Evolutionary conservation across 306 rosid genomes (phyloP).

Genomic region (Carpinus fangiana): DNA sequence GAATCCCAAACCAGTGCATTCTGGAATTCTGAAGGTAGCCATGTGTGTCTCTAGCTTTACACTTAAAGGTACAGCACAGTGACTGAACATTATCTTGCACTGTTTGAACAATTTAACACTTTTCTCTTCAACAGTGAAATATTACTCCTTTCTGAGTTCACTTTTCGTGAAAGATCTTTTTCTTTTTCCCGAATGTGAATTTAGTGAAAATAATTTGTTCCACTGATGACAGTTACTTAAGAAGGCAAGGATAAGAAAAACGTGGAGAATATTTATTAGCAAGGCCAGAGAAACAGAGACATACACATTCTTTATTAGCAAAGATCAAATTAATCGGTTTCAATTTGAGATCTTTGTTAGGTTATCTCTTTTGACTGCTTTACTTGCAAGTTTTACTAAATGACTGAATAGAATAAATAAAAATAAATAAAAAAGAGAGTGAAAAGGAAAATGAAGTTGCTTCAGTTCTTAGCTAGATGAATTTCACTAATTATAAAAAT

Average conservation of each 20-base stretch:
- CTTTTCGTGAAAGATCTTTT: conserved; percentile 32
- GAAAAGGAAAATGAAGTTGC: conserved; percentile 5
- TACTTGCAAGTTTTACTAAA: neutral
- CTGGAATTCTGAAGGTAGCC: conserved; percentile 33
- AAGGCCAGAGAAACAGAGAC: neutral
- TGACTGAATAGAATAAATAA: neutral
- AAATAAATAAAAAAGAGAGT: neutral
- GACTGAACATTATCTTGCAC: conserved; percentile 12
- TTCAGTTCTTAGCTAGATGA: conserved; percentile 13
- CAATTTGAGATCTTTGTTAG: conserved; percentile 1
- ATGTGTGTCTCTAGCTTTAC: conserved; percentile 27
- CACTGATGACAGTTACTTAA: conserved; percentile 14
- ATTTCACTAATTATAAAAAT: neutral
- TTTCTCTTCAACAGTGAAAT: conserved; percentile 26
- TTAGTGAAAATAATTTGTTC: conserved; percentile 19
- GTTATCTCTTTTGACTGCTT: conserved; percentile 1
- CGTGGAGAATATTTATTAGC: conserved; percentile 15
- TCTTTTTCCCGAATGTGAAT: conserved; percentile 24
- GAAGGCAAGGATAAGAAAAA: conserved; percentile 13
- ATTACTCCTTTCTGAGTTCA: conserved; percentile 28
- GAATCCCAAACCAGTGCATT: conserved; percentile 35
- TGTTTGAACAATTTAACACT: conserved; percentile 31
- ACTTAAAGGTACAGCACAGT: conserved; percentile 19
- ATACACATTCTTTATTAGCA: neutral
- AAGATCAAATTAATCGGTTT: neutral